Percentiles rank a stretch among this genome's conserved stretches.
These are phyloP conservation scores for Diutina siamensis DNA, from an alignment of 1,139 yeast species.

Conservation along the genomic window DNA sequence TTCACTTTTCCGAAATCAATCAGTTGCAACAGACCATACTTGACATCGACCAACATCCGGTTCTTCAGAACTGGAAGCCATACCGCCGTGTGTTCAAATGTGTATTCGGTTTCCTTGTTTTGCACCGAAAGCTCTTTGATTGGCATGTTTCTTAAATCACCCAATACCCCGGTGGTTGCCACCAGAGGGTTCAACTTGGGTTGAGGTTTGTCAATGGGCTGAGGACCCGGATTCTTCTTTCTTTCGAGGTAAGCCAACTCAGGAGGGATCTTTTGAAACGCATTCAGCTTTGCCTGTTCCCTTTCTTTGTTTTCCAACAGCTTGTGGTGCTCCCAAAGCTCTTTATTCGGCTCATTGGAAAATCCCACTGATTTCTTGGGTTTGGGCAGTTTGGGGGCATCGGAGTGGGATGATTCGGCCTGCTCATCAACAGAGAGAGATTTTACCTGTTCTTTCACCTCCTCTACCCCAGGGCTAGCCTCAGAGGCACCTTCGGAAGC, in stretches of 20 bases:
- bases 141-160: slow-evolving; percentile 18
- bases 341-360: slow-evolving; percentile 30
- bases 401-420: neutral
- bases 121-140: slow-evolving; percentile 31
- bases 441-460: no score
- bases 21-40: slow-evolving; percentile 28
- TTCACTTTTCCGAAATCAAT: slow-evolving; percentile 28
- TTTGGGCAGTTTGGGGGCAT: neutral
- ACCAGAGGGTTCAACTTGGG: slow-evolving; percentile 8
- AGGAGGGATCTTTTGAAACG: slow-evolving; percentile 34
- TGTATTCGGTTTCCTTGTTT: slow-evolving; percentile 31
- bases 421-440: neutral
- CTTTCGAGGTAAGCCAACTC: slow-evolving; percentile 29
- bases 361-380: slow-evolving; percentile 26
- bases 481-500: neutral
- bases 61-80: slow-evolving; percentile 23
- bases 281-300: slow-evolving; percentile 18
- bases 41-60: slow-evolving; percentile 26
- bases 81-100: slow-evolving; percentile 30
- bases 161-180: slow-evolving; percentile 15
- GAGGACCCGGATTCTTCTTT: slow-evolving; percentile 14
- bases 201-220: slow-evolving; percentile 12
- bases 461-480: neutral
- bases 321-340: slow-evolving; percentile 24
- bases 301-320: slow-evolving; percentile 17